Evolutionary conservation across 1,139 yeast species (phyloP).

Genomic region (Nakaseomyces bracarensis): DNA sequence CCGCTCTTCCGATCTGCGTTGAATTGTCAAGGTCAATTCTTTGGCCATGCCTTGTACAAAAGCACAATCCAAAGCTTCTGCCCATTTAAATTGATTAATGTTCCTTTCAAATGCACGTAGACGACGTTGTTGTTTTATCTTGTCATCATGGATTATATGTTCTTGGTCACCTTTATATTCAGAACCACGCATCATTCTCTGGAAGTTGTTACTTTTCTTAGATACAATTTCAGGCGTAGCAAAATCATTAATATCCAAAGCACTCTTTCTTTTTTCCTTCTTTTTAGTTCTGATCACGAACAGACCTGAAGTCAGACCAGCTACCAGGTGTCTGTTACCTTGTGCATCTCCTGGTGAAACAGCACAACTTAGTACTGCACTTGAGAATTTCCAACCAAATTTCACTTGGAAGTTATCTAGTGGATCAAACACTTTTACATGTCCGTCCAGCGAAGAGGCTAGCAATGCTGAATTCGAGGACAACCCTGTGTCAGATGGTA

Average conservation of each 20-base stretch:
- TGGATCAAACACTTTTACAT: conserved; percentile 87
- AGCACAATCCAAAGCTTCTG: conserved; percentile 85
- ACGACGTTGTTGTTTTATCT: conserved; percentile 45
- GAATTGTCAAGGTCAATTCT: conserved; percentile 70
- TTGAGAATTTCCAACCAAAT: conserved; percentile 96
- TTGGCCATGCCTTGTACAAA: conserved; percentile 67
- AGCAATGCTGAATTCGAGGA: conserved; percentile 61
- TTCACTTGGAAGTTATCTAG: conserved; percentile 76
- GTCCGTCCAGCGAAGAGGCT: conserved; percentile 95
- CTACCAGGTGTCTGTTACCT: conserved; percentile 66
- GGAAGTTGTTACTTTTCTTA: conserved; percentile 39
- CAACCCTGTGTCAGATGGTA: conserved; percentile 39
- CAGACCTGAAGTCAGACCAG: conserved; percentile 89
- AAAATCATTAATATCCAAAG: conserved; percentile 36
- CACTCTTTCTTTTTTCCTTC: conserved; percentile 51
- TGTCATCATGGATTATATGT: conserved; percentile 57
- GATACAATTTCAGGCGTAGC: conserved; percentile 17
- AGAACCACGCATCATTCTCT: conserved; percentile 81
- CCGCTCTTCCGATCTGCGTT: too few species aligned
- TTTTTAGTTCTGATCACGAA: conserved; percentile 82
- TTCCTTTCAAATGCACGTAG: conserved; percentile 75
- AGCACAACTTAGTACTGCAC: conserved; percentile 83
- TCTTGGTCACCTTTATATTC: conserved; percentile 89
- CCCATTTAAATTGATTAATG: conserved; percentile 82
- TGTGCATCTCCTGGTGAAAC: conserved; percentile 64